Evolutionary conservation across 306 rosid genomes (phyloP).

Genomic region (apple (Malus domestica)): ASM211411v1 NC_041790.1:35924001-35924500

Average conservation of each 20-base stretch:
- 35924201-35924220: background rate
- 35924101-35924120: background rate
- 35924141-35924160: background rate
- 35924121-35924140: background rate
- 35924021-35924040: background rate
- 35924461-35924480: slow-evolving; percentile 12
- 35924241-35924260: background rate
- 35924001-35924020: background rate
- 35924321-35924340: background rate
- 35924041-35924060: too few relatives aligned
- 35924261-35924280: background rate
- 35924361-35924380: background rate
- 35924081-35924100: background rate
- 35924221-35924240: background rate
- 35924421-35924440: background rate
- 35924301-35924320: background rate
- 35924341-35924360: background rate
- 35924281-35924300: background rate
- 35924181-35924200: background rate
- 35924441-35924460: background rate
- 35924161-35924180: background rate
- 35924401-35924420: background rate
- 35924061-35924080: background rate
- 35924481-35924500: slow-evolving; percentile 79
- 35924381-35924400: too few relatives aligned